Base-by-base conservation (phyloP, 2,329 filamentous ascomycete species). In the Claviceps cyperi region DNA sequence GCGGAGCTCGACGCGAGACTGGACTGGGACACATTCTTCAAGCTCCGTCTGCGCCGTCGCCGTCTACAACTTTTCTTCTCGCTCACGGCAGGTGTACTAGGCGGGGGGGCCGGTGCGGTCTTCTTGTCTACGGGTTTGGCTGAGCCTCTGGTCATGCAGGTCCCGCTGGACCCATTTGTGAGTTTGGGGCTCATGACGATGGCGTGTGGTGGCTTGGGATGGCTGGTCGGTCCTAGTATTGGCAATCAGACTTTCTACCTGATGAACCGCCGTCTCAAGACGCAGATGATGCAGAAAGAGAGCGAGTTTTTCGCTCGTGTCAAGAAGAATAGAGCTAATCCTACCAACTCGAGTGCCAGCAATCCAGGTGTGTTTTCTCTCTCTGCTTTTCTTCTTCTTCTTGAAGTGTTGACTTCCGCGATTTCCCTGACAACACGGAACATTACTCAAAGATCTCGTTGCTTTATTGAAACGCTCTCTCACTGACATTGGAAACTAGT, bases 1-100 rank as follows among this genome's bases (percentile, higher is more conserved):
- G 39, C 37, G 19, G 43, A 41, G 8, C 22, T 50, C 46, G 45
- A 43, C 43, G 47, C 51, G 14, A 24, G 45, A 8, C 78, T 90
- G 41, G 79, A 88, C 69, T 97, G 91, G 91, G 84, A 96, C 71
- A 81, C 80, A 48, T 97, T 95, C 74, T 94, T 97, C 74, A 80
- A 81, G 64, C 82, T 97, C 53, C 88, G 91, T 61, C 85, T 88
- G 59, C 84, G 82, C 53, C 86, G 91, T 50, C 83, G 91, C 53
- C 80, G 86, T 59, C 85, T 90, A 71, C 88, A 91, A 64, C 77
- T 94, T 38, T 77, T 76, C 47, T 89, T 88, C 56, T 91, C 86
- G 45, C 73, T 88, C 48, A 64, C 80, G 36, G 79, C 78, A 36
- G 82, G 83, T 41, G 56, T 82, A 5, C 69, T 73, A 13, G 79